Evolutionary conservation across 495 filamentous ascomycete species (phyloP).

Genomic region (Trichoderma gamsii): DNA sequence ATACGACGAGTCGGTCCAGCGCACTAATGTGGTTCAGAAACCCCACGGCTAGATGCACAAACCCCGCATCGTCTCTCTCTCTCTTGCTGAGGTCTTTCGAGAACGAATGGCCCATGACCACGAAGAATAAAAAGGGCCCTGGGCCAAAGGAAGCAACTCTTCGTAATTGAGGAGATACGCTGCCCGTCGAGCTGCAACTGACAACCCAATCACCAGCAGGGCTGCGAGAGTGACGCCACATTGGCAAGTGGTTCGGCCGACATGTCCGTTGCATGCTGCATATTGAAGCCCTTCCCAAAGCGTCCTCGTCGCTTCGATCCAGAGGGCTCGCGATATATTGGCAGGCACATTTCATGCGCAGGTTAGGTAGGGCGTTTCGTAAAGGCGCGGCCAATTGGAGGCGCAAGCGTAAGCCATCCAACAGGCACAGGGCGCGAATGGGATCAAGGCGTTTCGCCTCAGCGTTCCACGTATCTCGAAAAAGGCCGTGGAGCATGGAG

Average conservation of each 20-base stretch:
- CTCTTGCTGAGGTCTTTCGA: not conserved
- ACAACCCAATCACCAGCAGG: not conserved
- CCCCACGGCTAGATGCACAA: slow-evolving; percentile 4
- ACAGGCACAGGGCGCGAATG: not conserved
- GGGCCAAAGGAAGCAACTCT: not conserved
- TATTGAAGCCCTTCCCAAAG: not conserved
- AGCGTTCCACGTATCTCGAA: not conserved
- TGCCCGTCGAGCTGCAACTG: not conserved
- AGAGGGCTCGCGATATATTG: not conserved
- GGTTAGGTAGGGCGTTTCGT: not conserved
- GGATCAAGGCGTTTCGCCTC: not conserved
- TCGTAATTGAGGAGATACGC: too few species aligned
- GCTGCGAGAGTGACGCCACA: not conserved
- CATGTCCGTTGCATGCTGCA: not conserved
- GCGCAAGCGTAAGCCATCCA: not conserved
- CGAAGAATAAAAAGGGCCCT: not conserved
- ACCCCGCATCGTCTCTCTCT: not conserved
- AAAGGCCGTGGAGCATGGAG: not conserved
- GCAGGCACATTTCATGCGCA: not conserved
- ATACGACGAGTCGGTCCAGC: not conserved
- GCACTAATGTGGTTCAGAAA: slow-evolving; percentile 9
- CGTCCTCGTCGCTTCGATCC: not conserved
- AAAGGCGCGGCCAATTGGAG: not conserved
- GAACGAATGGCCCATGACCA: not conserved
- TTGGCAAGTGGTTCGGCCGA: not conserved